Base-by-base conservation (phyloP, 2,329 filamentous ascomycete genomes). In the Phoma herbarum region DNA sequence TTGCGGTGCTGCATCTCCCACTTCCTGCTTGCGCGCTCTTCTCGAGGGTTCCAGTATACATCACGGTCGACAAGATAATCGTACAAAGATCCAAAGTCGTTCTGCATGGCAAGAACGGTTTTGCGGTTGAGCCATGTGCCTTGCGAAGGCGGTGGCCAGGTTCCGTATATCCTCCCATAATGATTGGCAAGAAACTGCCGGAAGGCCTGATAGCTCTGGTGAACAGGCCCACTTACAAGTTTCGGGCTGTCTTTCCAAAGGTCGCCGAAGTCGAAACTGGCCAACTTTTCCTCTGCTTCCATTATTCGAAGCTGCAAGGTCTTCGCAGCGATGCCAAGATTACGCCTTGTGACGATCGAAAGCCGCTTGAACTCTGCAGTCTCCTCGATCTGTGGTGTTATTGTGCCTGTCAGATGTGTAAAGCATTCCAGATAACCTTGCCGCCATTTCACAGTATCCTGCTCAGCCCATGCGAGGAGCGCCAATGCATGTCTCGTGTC, bases 51-150 rank as follows among this genome's bases (percentile, higher is more conserved):
- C 87, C 88, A 91, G 0, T 84, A 72, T 4, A 90, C 83, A 45
- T 90, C 85, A 5, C 87, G 83, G 71, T 91, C 85, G 16, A 91
- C 88, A 1, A 91, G 78, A 61, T 89, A 90, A 67, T 91, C 88
- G 66, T 91, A 91, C 1, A 91, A 77, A 0, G 86, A 85, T 2
- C 86, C 86, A 66, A 91, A 90, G 63, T 91, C 89, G 29, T 79
- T 80, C 63, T 89, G 86, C n/a, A 91, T 72, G 2, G 79, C 79
- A 45, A 83, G 80, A 1, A 82, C 82, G 18, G 90, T 72, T 3
- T 80, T 82, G 39, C 88, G 81, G 4, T 84, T 88, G 12, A 91
- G 79, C 88, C 88, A 90, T 51, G 46, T 66, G 35, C 73, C 65
- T 23, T 73, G 64, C 14, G 64, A 66, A 1, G 69, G 74, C 1